phyloP scores from a whole-genome alignment of 345 rosid genomes.

The Eucalyptus rudis region DNA sequence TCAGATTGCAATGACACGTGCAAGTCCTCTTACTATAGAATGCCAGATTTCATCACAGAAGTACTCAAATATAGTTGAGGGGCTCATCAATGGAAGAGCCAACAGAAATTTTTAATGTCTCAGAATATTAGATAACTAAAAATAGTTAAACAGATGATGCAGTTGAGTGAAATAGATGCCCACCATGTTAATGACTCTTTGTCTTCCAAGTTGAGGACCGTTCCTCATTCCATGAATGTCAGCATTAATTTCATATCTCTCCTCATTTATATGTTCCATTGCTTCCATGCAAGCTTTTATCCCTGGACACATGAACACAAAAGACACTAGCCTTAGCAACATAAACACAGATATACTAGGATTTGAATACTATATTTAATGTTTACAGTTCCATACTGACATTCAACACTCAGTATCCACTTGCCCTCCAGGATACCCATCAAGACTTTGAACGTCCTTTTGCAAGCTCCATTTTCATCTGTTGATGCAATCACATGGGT shows the following conservation, averaged over 20 bases:
- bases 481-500: slow-evolving; percentile 82
- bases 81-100: neutral
- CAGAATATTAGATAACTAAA: neutral
- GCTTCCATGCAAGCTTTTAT: slow-evolving; percentile 50
- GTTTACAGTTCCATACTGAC: slow-evolving; percentile 23
- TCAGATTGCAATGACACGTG: neutral
- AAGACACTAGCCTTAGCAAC: neutral
- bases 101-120: neutral
- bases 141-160: neutral
- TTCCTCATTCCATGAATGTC: slow-evolving; percentile 68
- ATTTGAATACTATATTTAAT: neutral
- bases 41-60: neutral
- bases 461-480: slow-evolving; percentile 76
- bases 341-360: neutral
- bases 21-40: neutral
- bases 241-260: slow-evolving; percentile 45
- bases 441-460: slow-evolving; percentile 70
- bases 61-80: neutral
- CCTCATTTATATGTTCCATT: slow-evolving; percentile 43
- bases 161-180: neutral
- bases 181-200: slow-evolving; percentile 57
- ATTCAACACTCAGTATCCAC: slow-evolving; percentile 72
- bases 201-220: slow-evolving; percentile 76
- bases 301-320: slow-evolving; percentile 34
- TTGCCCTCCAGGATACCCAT: slow-evolving; percentile 90